Evolutionary conservation across 2,329 filamentous ascomycete species (phyloP).

Genomic region (Sclerotinia borealis): DNA sequence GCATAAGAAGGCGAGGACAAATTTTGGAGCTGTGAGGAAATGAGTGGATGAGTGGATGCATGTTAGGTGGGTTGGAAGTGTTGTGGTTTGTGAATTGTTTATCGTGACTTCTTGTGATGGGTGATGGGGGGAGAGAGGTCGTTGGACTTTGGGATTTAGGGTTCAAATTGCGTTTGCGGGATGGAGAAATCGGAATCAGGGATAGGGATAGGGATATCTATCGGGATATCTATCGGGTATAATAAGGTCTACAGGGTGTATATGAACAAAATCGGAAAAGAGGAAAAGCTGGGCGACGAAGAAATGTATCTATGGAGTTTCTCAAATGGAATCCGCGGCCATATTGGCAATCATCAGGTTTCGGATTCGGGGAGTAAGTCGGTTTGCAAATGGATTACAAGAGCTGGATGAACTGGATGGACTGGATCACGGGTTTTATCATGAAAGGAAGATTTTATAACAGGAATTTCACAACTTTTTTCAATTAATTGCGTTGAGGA

Average conservation of each 20-base stretch:
- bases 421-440: not conserved
- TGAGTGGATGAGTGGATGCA: constrained; percentile 13
- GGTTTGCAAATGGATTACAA: not conserved
- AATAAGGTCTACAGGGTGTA: not conserved
- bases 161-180: not conserved
- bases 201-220: not conserved
- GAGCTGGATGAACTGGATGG: not conserved
- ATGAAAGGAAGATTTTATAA: not conserved
- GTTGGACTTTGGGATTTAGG: constrained; percentile 3
- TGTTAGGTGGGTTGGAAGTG: not conserved
- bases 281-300: not conserved
- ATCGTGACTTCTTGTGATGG: not conserved
- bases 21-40: constrained; percentile 30
- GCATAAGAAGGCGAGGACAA: constrained; percentile 30
- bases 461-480: not conserved
- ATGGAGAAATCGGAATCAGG: not conserved
- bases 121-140: not conserved
- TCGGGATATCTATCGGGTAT: not conserved
- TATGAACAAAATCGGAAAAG: not conserved
- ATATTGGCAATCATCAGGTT: not conserved
- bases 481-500: not conserved
- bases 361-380: not conserved
- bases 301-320: constrained; percentile 4
- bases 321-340: not conserved
- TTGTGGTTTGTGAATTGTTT: constrained; percentile 2